Percentiles rank a stretch among this genome's conserved stretches.
Evolutionary conservation across 768 basidiomycete species (phyloP).

Genomic region (Termitomyces sp.): DNA sequence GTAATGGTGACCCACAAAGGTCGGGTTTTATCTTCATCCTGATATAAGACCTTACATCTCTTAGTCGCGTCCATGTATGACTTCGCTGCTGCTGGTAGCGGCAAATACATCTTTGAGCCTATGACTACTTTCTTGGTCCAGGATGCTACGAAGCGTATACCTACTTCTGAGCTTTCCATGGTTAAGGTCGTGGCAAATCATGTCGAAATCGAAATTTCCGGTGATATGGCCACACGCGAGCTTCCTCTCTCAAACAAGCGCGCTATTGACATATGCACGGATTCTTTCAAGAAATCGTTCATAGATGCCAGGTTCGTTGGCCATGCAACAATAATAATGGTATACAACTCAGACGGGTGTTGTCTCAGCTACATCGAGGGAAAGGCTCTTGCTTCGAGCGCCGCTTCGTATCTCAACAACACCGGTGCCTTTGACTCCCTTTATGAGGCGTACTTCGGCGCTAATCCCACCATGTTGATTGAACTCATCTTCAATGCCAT

Average conservation of each 20-base stretch:
- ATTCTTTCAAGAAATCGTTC: constrained; percentile 26
- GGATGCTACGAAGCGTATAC: constrained; percentile 14
- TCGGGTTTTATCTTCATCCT: constrained; percentile 8
- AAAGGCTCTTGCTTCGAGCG: constrained; percentile 29
- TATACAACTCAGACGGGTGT: neutral
- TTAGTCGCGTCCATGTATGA: constrained; percentile 36
- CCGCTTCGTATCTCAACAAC: constrained; percentile 28
- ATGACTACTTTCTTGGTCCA: constrained; percentile 30
- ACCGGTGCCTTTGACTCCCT: constrained; percentile 29
- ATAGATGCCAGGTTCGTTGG: constrained; percentile 31
- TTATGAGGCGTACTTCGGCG: constrained; percentile 34
- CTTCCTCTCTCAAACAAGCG: constrained; percentile 27
- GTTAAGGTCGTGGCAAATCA: constrained; percentile 20
- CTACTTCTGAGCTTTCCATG: constrained; percentile 16
- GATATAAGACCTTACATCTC: neutral
- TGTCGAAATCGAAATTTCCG: constrained; percentile 29
- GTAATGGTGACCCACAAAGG: constrained; percentile 33
- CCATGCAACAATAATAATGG: neutral
- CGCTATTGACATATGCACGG: constrained; percentile 32
- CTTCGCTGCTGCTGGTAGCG: constrained; percentile 33
- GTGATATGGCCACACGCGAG: constrained; percentile 27
- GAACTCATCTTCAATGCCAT: constrained; percentile 31
- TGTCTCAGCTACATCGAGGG: constrained; percentile 30
- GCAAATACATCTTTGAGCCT: constrained; percentile 34
- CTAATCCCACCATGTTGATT: constrained; percentile 29